Conservation (phyloP, 73 alveolate genomes). For the Paramecium octaurelia region DNA sequence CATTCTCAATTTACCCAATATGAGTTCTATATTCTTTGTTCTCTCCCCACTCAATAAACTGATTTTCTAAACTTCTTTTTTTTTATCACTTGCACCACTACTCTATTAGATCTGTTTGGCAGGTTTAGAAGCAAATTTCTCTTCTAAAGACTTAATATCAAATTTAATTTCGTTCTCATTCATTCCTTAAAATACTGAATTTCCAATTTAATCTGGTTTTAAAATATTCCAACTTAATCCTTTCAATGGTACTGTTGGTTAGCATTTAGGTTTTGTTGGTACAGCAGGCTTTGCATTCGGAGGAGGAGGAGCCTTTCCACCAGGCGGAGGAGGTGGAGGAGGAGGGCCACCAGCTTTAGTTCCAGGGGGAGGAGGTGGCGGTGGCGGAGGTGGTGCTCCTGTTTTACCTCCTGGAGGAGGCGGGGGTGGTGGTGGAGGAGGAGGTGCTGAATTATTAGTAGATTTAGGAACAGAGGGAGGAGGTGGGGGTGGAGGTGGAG, state of each 20-base stretch:
- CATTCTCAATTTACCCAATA: constrained; percentile 65
- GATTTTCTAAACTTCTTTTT: constrained; percentile 66
- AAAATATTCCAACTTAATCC: constrained; percentile 70
- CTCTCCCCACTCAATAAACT: constrained; percentile 64
- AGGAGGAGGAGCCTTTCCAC: constrained; percentile 61
- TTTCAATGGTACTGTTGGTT: constrained; percentile 76
- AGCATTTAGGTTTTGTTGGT: constrained; percentile 60
- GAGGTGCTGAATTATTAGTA: constrained; percentile 60
- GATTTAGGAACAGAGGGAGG: constrained; percentile 59
- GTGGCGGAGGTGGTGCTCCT: constrained; percentile 46
- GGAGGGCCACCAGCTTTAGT: constrained; percentile 66
- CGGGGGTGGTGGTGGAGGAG: constrained; percentile 74
- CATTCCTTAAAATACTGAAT: constrained; percentile 70
- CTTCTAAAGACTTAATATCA: constrained; percentile 55
- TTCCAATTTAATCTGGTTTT: constrained; percentile 61
- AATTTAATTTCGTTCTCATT: constrained; percentile 74
- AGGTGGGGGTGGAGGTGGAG: constrained; percentile 64
- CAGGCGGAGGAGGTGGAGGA: constrained; percentile 72
- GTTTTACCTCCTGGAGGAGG: not conserved
- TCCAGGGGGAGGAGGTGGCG: constrained; percentile 64
- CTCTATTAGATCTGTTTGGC: not conserved
- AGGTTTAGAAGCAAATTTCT: constrained; percentile 63
- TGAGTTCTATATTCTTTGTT: constrained; percentile 64
- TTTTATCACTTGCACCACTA: constrained; percentile 19
- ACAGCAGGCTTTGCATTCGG: constrained; percentile 30